Evolutionary conservation across 208 protist genomes (phyloP), one percentile per base, ranked within the genome.

Genomic region (Leishmania guyanensis): DNA sequence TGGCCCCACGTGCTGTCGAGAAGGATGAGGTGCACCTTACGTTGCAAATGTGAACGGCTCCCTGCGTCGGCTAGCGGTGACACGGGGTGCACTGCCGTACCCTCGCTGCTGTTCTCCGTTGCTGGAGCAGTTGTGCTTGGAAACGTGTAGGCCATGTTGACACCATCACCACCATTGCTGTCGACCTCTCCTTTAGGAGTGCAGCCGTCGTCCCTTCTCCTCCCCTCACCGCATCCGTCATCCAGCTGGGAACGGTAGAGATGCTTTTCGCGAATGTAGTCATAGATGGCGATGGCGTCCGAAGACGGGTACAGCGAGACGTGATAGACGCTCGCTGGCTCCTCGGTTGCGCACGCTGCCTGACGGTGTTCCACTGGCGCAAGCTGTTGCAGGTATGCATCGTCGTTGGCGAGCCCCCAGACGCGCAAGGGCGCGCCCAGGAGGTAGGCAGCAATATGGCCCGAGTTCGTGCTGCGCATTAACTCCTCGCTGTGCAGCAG

Each of bases 1-100:
- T 97, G 93, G 1, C 87, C 82, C 93, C 93, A 97, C n/a, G 93
- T 97, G 75, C 88, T 92, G 83, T 97, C 93, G 10, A 88, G 88
- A 16, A 97, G 83, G 36, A 94, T 79, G 14, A 97, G 83, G 56
- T 97, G 93, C 5, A 95, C 75, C 72, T 84, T 82, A 5, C 75
- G 54, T 62, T 5, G 54, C 36, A 16, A 26, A 53, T 72, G 68
- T n/a, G 46, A 48, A 20, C 1, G 43, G 17, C 46, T n/a, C 5
- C 22, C 68, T 53, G 43, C 43, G 22, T 14, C 20, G 22, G 68
- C 16, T 1, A n/a, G 46, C 68, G 33, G 43, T 51, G 36, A 22
- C 20, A 17, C 68, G 68, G 36, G 43, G 6, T 9, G 1, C 22
- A 16, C 39, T 33, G 20, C 43, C 43, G 22, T 17, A 1, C 68